Evolutionary conservation across 2,329 filamentous ascomycete species (phyloP).

Genomic region (Ophiocordyceps camponoti-leonardi): DNA sequence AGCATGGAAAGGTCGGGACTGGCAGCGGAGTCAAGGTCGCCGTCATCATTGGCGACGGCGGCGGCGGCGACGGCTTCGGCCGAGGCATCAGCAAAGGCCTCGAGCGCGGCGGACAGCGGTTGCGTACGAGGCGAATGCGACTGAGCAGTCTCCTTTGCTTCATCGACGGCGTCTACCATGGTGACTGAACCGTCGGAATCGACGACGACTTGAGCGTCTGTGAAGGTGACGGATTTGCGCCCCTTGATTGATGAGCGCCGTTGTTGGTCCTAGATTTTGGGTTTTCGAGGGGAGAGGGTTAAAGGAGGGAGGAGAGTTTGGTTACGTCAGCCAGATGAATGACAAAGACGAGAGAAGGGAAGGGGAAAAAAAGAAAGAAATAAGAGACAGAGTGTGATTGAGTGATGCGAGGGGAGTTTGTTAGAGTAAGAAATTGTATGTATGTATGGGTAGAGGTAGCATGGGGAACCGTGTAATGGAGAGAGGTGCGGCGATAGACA

Average conservation of each 20-base stretch:
- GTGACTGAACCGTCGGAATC: conserved; percentile 78
- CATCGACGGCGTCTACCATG: conserved; percentile 54
- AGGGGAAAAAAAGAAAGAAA: too few relatives aligned
- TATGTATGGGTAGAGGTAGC: too few relatives aligned
- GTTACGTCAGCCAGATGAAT: too few relatives aligned
- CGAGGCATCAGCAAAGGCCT: conserved; percentile 33
- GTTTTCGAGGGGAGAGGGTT: neutral
- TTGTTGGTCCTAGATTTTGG: neutral
- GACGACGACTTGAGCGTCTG: conserved; percentile 72
- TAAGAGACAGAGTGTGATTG: too few relatives aligned
- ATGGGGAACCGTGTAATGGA: neutral
- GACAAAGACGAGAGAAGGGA: too few relatives aligned
- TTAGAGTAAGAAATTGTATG: too few relatives aligned
- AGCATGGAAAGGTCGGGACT: conserved; percentile 45
- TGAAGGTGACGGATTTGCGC: conserved; percentile 92
- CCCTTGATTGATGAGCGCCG: conserved; percentile 39
- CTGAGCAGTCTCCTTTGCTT: conserved; percentile 65
- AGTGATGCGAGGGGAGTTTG: too few relatives aligned
- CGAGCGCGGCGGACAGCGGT: conserved; percentile 36
- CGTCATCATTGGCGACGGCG: too few relatives aligned
- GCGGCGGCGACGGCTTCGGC: conserved; percentile 25
- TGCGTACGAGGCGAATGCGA: conserved; percentile 58
- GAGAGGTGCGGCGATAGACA: too few relatives aligned
- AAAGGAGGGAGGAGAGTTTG: neutral
- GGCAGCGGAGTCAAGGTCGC: too few relatives aligned